Evolutionary conservation across 108 stramenopile genomes (phyloP), one percentile per base, ranked within the genome.

Genomic region (Aurantiochytrium sp.): DNA sequence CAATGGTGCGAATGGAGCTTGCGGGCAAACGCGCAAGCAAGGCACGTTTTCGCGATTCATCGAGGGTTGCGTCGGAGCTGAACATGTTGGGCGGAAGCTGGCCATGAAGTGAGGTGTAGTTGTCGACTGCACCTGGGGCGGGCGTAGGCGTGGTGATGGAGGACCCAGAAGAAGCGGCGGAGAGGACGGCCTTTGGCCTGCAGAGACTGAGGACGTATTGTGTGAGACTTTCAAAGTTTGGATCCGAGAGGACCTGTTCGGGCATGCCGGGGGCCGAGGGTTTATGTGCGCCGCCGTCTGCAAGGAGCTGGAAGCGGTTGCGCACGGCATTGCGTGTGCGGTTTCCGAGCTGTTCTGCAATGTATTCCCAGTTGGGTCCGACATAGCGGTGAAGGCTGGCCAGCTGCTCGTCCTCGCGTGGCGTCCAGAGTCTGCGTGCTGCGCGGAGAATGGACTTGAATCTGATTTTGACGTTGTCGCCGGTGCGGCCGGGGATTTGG

Each of bases 401-500:
- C 1, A 83, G 76, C 51, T 83, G 45, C 49, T 47, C 76, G 51
- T 83, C 76, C 49, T 83, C 76, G 19, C 28, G 45, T 12, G 76
- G 49, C 4, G 76, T 83, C 76, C 76, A 83, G 51, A 83, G 49
- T 6, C 76, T 10, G 8, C n/a, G 12, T 47, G 49, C 49, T 6
- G 76, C 76, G 76, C 76, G 76, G 51, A 47, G 76, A 35, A 83
- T 83, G 51, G 49, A 53, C 51, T 91, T 89, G 60, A 60, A 91
- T 59, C 88, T 58, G 59, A 90, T 90, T 88, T 92, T 90, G 28
- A 92, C 88, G 47, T n/a, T 47, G 59, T 60, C 23, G 72, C 91
- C 91, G 47, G 87, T 91, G 16, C 91, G 91, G 45, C 91, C 91
- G 25, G 91, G 89, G 5, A 92, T 25, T 43, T 29, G 89, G 57